These are phyloP conservation scores for Mallotus repandus DNA, from an alignment of 441 rosid species.

Conservation along the genomic window DNA sequence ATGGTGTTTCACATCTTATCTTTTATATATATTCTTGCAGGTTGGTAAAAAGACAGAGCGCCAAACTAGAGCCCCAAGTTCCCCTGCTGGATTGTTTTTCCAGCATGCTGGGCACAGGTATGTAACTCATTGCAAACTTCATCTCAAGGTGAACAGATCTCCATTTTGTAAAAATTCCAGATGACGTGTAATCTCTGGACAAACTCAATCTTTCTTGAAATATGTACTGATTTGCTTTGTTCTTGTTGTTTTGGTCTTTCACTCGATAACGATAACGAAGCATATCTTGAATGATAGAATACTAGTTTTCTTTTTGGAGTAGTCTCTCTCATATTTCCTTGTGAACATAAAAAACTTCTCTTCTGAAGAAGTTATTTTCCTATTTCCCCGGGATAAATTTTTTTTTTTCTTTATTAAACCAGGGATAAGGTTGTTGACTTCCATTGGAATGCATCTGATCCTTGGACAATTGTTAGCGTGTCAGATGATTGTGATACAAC, in stretches of 20 bases:
- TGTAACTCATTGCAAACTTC: not conserved
- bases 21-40: slow-evolving; percentile 35
- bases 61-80: slow-evolving; percentile 44
- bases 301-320: not conserved
- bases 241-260: not conserved
- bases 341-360: not conserved
- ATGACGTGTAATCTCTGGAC: not conserved
- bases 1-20: not conserved
- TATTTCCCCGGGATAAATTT: not conserved
- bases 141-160: not conserved
- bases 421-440: slow-evolving; percentile 99
- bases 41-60: slow-evolving; percentile 70
- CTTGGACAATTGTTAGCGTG: slow-evolving; percentile 97
- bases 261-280: not conserved
- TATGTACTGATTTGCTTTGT: too few relatives aligned
- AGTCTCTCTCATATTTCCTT: too few relatives aligned
- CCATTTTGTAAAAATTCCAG: not conserved
- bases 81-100: slow-evolving; percentile 93
- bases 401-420: not conserved
- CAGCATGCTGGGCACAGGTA: slow-evolving; percentile 99
- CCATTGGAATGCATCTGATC: slow-evolving; percentile 90
- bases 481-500: slow-evolving; percentile 94
- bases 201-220: not conserved
- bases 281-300: not conserved
- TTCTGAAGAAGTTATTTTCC: not conserved